These are phyloP conservation scores for Haplographium delicatum DNA, from an alignment of 495 filamentous ascomycete species.

Conservation along the genomic window DNA sequence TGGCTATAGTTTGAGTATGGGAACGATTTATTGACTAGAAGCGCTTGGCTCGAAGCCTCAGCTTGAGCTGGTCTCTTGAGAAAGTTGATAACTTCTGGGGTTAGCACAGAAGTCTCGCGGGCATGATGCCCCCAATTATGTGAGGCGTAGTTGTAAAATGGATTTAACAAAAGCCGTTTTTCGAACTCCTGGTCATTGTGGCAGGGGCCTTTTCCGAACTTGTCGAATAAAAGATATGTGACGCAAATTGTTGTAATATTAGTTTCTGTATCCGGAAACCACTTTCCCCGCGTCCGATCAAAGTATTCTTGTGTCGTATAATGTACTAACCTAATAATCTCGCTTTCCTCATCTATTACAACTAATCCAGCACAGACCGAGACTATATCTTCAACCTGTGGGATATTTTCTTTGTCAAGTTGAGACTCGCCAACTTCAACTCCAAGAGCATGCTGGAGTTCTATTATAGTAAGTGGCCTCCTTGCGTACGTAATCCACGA, in stretches of 20 bases:
- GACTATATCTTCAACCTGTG: not conserved
- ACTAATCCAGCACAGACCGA: not conserved
- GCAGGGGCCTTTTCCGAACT: not conserved
- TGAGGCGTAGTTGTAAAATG: not conserved
- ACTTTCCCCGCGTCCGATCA: not conserved
- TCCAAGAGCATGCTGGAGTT: conserved; percentile 32
- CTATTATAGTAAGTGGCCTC: conserved; percentile 24
- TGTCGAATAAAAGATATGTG: not conserved
- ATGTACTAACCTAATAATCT: not conserved
- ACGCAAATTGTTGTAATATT: not conserved
- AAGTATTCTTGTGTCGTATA: not conserved
- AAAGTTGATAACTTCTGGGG: not conserved
- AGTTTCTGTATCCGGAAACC: not conserved
- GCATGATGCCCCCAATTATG: not conserved
- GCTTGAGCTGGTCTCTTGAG: not conserved
- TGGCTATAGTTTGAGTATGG: not conserved
- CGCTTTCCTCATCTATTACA: not conserved
- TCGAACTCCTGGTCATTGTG: not conserved
- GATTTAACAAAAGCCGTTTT: not conserved
- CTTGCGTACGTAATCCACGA: conserved; percentile 28
- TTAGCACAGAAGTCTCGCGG: not conserved
- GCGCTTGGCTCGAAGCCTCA: conserved; percentile 10
- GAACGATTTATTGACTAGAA: not conserved
- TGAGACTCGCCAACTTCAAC: not conserved
- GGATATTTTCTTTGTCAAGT: not conserved